Percentiles rank a stretch among this genome's conserved stretches.
These are phyloP conservation scores for Haberlea rhodopensis DNA, from an alignment of 257 asterid species.

Conservation along the genomic window DNA sequence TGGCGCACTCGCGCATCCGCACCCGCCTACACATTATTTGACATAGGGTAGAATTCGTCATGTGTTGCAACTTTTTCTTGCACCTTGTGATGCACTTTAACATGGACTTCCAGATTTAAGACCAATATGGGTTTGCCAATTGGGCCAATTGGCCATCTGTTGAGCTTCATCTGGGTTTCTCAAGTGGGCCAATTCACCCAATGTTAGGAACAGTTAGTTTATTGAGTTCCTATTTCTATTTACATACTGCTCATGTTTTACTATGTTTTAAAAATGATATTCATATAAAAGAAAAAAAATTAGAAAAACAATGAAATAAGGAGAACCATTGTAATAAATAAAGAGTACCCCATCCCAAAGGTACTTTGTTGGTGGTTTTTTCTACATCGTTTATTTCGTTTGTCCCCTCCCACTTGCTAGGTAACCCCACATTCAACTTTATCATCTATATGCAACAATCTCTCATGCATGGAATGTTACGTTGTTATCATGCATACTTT, in stretches of 20 bases:
- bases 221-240: no score
- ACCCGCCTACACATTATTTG: no score
- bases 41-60: no score
- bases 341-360: background rate
- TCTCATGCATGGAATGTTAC: conserved; percentile 22
- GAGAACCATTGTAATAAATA: background rate
- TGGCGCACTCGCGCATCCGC: no score
- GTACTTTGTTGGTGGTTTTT: conserved; percentile 12
- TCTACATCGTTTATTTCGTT: conserved; percentile 18
- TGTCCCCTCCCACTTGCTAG: conserved; percentile 33
- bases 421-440: conserved; percentile 7
- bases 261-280: no score
- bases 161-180: background rate
- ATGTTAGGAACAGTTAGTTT: no score
- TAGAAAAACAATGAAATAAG: background rate
- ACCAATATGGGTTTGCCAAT: background rate
- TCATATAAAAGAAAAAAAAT: background rate
- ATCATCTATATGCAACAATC: background rate
- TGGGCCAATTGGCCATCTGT: no score
- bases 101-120: background rate
- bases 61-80: background rate
- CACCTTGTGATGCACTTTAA: no score
- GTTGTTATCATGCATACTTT: conserved; percentile 32
- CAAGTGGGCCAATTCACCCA: no score
- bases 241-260: no score